Evolutionary conservation across 176 grass and related monocot species (phyloP), one percentile per base, ranked within the genome.

Genomic region (Alopecurus myosuroides): DNA sequence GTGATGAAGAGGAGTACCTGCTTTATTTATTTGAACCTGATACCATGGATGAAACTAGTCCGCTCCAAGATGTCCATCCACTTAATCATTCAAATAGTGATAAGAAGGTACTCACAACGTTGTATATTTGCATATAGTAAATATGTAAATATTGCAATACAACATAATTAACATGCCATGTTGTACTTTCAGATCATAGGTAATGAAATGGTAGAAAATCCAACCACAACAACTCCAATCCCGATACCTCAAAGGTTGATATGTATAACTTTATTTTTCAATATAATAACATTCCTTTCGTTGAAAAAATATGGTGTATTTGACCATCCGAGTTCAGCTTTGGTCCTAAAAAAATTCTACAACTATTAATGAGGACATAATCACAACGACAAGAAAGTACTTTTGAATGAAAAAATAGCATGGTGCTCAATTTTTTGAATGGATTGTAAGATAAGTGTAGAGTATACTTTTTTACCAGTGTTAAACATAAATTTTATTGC

Each of bases 11-110:
- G 33, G 87, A 80, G 29, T 91, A 84, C 71, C 31, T 91, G 46
- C 88, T 48, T 28, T 90, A 89, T 92, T 57, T 95, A 52, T 93
- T 95, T 82, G 91, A 94, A 76, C 87, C 90, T 74, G 86, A 92
- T 83, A 81, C 81, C 17, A 52, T 89, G 40, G 77, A 94, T 64
- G 93, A 98, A 85, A 88, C 36, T 52, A 33, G 45, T 31, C 81
- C 79, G 0, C n/a, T 71, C 50, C 28, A 74, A 62, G 80, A 85
- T 55, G 52, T 80, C 20, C 50, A 19, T 70, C 17, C 40, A 69
- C 46, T 18, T 4, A 25, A 52, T 48, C n/a, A 31, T 31, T 13
- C n/a, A 1, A 57, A 57, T 41, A 48, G 58, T 76, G 60, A 68
- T 22, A 44, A 46, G 42, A 64, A 44, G 67, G 89, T 90, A 88